Evolutionary conservation across 345 rosid species (phyloP).

Genomic region (Raphanus sativus): DNA sequence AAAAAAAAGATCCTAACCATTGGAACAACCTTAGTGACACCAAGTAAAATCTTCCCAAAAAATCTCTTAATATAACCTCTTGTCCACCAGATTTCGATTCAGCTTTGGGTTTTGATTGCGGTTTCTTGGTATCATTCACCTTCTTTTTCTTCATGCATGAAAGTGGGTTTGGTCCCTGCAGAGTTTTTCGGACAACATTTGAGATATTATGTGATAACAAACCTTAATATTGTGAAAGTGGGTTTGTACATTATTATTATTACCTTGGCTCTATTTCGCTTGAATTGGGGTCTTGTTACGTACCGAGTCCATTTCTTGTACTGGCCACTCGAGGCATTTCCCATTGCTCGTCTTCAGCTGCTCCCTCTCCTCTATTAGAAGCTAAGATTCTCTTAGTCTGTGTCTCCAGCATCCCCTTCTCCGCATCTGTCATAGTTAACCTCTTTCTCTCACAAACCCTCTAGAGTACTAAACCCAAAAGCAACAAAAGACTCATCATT

Average conservation of each 20-base stretch:
- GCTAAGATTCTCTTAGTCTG: constrained; percentile 41
- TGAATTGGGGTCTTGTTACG: constrained; percentile 73
- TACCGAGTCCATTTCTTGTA: constrained; percentile 39
- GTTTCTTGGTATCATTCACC: constrained; percentile 33
- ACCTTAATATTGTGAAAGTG: constrained; percentile 50
- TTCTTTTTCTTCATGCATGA: constrained; percentile 76
- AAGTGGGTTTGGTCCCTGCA: constrained; percentile 90
- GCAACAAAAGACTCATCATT: no score
- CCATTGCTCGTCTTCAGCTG: constrained; percentile 42
- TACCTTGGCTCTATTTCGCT: constrained; percentile 84
- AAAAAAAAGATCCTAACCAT: not conserved
- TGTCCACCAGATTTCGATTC: constrained; percentile 29
- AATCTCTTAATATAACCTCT: constrained; percentile 40
- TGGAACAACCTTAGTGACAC: not conserved
- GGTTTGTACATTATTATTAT: constrained; percentile 34
- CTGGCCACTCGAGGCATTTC: constrained; percentile 24
- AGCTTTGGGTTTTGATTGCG: constrained; percentile 19
- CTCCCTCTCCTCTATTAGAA: constrained; percentile 25
- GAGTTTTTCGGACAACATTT: constrained; percentile 25
- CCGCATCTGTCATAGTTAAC: constrained; percentile 50
- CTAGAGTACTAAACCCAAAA: no score
- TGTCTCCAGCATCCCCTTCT: constrained; percentile 47
- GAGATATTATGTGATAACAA: not conserved
- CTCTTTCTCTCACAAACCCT: constrained; percentile 73
- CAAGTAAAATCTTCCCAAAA: not conserved